phyloP scores from a whole-genome alignment of 805 yeast species.

The Saccharomycopsis babjevae region DNA sequence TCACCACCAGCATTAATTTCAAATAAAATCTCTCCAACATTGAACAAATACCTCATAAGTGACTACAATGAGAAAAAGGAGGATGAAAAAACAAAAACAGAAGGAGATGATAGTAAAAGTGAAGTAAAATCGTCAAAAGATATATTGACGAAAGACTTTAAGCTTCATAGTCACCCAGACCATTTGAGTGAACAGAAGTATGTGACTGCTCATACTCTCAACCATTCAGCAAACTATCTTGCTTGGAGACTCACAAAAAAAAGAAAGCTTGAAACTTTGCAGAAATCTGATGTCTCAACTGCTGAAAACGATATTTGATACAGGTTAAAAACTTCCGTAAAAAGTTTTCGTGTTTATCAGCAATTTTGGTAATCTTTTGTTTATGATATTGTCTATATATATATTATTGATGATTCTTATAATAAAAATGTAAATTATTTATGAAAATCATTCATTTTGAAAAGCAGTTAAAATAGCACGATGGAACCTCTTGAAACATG shows the following conservation, averaged over 20 bases:
- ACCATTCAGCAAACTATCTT: constrained; percentile 67
- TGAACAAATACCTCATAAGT: background rate
- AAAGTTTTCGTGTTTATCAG: no score
- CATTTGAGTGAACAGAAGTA: constrained; percentile 14
- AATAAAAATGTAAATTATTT: no score
- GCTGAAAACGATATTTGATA: background rate
- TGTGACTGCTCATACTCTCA: constrained; percentile 31
- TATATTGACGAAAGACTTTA: background rate
- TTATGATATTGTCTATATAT: no score
- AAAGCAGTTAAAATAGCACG: no score
- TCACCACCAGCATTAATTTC: constrained; percentile 8
- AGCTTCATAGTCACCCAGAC: constrained; percentile 18
- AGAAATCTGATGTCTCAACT: background rate
- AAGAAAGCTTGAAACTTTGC: background rate
- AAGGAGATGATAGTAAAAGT: constrained; percentile 15
- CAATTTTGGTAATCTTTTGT: no score
- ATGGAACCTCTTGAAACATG: no score
- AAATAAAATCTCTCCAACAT: background rate
- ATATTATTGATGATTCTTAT: no score
- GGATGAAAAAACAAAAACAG: background rate
- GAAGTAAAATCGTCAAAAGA: background rate
- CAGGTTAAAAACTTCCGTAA: no score
- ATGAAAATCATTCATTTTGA: no score
- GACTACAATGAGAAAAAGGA: background rate
- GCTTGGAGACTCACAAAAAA: constrained; percentile 37